Percentiles rank a stretch among this genome's conserved stretches.
phyloP scores from a whole-genome alignment of 805 yeast species.

The Lachancea fermentati region DNA sequence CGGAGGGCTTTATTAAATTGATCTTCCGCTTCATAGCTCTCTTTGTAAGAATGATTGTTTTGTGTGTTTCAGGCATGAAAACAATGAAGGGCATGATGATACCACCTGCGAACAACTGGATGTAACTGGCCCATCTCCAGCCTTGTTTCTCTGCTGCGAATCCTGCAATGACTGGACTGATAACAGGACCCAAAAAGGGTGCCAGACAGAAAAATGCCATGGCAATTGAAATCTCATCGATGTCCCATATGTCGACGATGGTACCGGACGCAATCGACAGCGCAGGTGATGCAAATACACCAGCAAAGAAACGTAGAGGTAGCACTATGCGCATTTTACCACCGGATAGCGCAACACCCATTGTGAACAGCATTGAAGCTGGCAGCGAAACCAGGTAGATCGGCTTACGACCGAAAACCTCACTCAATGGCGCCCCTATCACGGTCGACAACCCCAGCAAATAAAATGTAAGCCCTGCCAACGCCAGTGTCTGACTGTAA shows the following conservation, averaged over 20 bases:
- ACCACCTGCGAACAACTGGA: conserved; percentile 62
- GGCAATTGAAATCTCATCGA: conserved; percentile 62
- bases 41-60: conserved; percentile 52
- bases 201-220: conserved; percentile 73
- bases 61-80: conserved; percentile 62
- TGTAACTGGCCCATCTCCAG: conserved; percentile 72
- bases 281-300: conserved; percentile 75
- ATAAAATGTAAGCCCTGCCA: conserved; percentile 67
- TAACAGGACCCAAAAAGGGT: conserved; percentile 75
- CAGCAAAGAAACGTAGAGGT: conserved; percentile 68
- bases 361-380: conserved; percentile 60
- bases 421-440: conserved; percentile 67
- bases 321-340: conserved; percentile 54
- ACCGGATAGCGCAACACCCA: conserved; percentile 65
- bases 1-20: conserved; percentile 36
- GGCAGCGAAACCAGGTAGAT: conserved; percentile 58
- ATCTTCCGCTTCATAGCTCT: conserved; percentile 60
- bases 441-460: conserved; percentile 70
- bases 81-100: conserved; percentile 43
- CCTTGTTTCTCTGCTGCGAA: conserved; percentile 57
- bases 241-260: conserved; percentile 68
- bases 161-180: conserved; percentile 72
- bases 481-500: conserved; percentile 54
- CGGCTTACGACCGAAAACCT: conserved; percentile 60
- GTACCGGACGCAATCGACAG: conserved; percentile 84